Percentiles rank a stretch among this genome's conserved stretches.
Evolutionary conservation across 2,329 filamentous ascomycete genomes (phyloP).

Genomic region (Botrytis sinoallii): DNA sequence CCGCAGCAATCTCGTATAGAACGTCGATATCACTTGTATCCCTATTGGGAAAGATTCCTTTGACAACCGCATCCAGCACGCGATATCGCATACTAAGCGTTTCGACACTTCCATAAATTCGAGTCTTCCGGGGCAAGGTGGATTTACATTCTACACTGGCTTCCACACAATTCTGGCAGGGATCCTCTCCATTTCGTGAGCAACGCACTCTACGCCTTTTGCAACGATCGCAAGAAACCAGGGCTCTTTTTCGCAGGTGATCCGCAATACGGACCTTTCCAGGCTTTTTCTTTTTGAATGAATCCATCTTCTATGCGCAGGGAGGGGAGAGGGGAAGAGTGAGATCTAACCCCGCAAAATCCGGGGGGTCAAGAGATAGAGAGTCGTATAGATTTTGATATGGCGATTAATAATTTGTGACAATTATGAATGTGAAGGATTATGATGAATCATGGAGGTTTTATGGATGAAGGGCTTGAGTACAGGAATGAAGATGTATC

Average conservation of each 20-base stretch:
- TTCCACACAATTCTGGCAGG: conserved; percentile 42
- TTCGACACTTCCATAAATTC: conserved; percentile 46
- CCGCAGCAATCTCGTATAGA: conserved; percentile 41
- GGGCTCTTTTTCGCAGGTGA: conserved; percentile 38
- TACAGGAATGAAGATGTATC: not conserved
- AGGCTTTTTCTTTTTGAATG: conserved; percentile 27
- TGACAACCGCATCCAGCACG: conserved; percentile 43
- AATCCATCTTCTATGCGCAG: conserved; percentile 19
- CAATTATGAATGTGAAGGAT: not conserved
- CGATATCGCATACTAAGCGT: conserved; percentile 45
- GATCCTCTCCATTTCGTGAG: conserved; percentile 33
- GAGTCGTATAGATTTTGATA: not conserved
- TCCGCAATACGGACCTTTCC: conserved; percentile 39
- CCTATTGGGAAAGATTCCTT: conserved; percentile 42
- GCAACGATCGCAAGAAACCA: conserved; percentile 41
- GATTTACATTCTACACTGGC: conserved; percentile 43
- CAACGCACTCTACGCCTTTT: conserved; percentile 41
- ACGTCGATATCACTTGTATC: conserved; percentile 41
- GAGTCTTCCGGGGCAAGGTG: conserved; percentile 44
- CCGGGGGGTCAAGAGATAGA: not conserved
- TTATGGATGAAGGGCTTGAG: not conserved
- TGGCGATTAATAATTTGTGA: not conserved
- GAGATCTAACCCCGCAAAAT: not conserved
- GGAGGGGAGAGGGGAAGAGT: not conserved
- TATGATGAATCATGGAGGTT: not conserved